Conservation (phyloP, 345 rosid genomes). For the Lenwebbia sp. region DNA sequence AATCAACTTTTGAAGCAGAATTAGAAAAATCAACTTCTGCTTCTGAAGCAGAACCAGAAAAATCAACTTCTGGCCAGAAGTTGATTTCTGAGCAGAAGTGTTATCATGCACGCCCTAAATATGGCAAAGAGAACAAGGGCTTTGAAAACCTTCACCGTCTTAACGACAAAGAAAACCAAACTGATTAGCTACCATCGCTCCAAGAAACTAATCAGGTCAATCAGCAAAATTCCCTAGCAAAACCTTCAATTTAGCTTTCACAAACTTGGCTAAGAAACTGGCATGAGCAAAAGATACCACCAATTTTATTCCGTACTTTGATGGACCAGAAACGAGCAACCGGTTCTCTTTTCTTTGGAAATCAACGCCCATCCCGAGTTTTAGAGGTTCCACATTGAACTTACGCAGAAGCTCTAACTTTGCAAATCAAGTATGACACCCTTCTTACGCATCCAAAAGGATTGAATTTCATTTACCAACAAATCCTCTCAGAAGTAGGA, state of each 20-base stretch:
- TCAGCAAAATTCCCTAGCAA: neutral
- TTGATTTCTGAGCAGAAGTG: no score
- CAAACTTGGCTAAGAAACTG: neutral
- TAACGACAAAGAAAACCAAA: neutral
- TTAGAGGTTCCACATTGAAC: neutral
- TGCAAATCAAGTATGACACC: no score
- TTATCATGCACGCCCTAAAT: no score
- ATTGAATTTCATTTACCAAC: neutral
- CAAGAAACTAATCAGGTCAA: neutral
- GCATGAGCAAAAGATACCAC: neutral
- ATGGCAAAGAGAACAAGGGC: neutral
- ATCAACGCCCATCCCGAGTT: neutral
- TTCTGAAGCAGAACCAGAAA: no score
- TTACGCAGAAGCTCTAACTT: neutral
- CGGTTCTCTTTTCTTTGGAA: neutral
- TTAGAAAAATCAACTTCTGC: no score
- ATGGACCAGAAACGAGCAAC: neutral
- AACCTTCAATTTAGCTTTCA: neutral
- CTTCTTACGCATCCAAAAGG: neutral
- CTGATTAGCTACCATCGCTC: neutral
- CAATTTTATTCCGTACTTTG: neutral
- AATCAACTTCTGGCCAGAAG: no score
- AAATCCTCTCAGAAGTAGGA: neutral
- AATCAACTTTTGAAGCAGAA: no score
- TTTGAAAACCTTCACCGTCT: neutral